Evolutionary conservation across 257 asterid genomes (phyloP).

Genomic region (Scutellaria barbata): DNA sequence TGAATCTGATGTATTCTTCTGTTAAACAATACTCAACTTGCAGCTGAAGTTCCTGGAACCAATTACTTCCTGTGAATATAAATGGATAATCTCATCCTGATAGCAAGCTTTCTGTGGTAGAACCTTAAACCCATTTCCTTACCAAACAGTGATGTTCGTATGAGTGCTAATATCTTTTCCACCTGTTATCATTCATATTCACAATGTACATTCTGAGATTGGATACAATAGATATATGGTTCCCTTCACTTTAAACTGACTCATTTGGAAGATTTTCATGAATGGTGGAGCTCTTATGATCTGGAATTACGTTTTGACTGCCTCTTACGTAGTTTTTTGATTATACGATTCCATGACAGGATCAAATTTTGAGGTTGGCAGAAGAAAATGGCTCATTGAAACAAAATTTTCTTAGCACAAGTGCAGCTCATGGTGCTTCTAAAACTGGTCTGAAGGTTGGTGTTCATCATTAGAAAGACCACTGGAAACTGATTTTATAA

Average conservation of each 20-base stretch:
- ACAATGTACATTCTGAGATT: constrained; percentile 14
- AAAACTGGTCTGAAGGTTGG: constrained; percentile 68
- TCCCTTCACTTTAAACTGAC: constrained; percentile 21
- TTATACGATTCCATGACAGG: constrained; percentile 53
- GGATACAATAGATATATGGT: constrained; percentile 17
- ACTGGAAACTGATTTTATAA: constrained; percentile 28
- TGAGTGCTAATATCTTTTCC: constrained; percentile 7
- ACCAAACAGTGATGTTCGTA: not conserved
- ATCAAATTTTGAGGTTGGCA: constrained; percentile 64
- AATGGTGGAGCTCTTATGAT: constrained; percentile 18
- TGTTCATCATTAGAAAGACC: constrained; percentile 25
- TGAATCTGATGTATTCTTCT: not conserved
- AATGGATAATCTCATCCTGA: not conserved
- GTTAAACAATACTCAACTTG: not conserved
- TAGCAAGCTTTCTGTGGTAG: not conserved
- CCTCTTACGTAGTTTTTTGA: constrained; percentile 33
- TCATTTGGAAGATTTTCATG: constrained; percentile 12
- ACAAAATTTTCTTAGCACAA: constrained; percentile 61
- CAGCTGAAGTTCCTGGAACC: not conserved
- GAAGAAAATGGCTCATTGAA: constrained; percentile 87
- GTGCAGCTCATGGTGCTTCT: constrained; percentile 61
- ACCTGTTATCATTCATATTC: not conserved
- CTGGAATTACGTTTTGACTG: constrained; percentile 6
- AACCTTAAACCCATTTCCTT: constrained; percentile 2
- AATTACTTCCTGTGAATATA: not conserved